Evolutionary conservation across 2,329 filamentous ascomycete genomes (phyloP).

Genomic region (Arthroderma sp.): DNA sequence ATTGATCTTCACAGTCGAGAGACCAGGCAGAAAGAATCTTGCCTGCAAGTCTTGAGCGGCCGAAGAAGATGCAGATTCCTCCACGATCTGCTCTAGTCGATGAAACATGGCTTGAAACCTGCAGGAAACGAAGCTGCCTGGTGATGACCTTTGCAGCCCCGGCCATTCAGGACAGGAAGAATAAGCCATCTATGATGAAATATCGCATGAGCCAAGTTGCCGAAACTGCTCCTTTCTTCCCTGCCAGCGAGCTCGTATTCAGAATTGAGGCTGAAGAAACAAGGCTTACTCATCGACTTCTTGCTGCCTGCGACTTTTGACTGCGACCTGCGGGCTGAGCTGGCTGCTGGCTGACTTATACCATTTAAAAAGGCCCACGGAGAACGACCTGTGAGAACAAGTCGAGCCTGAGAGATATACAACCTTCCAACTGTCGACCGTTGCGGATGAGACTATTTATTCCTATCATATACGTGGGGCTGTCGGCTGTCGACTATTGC

Average conservation of each 20-base stretch:
- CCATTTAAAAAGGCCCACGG: too few species aligned
- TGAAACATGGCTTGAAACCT: not conserved
- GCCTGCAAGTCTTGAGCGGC: too few species aligned
- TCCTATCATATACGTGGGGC: too few species aligned
- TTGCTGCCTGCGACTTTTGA: not conserved
- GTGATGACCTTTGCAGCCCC: not conserved
- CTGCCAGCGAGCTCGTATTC: not conserved
- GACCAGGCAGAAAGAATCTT: too few species aligned
- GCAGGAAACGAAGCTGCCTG: not conserved
- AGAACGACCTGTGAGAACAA: too few species aligned
- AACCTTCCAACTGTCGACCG: too few species aligned
- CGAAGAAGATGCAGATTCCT: not conserved
- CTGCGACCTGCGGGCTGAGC: too few species aligned
- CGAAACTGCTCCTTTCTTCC: not conserved
- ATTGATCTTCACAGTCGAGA: too few species aligned
- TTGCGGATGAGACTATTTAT: too few species aligned
- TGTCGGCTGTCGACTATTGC: not conserved
- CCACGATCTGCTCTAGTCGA: not conserved
- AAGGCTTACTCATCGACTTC: not conserved
- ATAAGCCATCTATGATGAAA: not conserved
- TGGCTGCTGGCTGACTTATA: too few species aligned
- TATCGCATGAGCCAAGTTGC: not conserved
- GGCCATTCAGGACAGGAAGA: not conserved
- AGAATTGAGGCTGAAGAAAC: not conserved
- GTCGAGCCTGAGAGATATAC: too few species aligned